Evolutionary conservation across 129 eudicot genomes (phyloP), one percentile per base, ranked within the genome.

Genomic region (Flaveria bidentis): DNA sequence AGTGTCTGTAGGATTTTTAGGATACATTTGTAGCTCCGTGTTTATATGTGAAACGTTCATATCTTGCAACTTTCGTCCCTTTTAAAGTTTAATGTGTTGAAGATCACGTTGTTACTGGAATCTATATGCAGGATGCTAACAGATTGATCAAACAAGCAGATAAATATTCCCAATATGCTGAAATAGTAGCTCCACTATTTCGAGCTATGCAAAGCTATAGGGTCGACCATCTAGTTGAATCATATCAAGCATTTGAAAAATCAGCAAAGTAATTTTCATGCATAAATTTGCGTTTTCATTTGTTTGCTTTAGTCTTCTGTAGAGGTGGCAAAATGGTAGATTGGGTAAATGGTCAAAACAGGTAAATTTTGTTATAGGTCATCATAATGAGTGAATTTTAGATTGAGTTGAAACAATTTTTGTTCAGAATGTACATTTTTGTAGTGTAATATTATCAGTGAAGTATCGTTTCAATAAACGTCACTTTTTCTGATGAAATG

Each of bases 181-280:
- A 95, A 46, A 91, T 95, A 69, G 79, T 95, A 18, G 60, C 82
- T 64, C 97, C 96, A 17, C 63, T 91, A 47, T 88, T 95, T 75
- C 85, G 96, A 25, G 83, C 99, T 56, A 80, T 95, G 79, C 99
- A 91, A 76, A 89, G 86, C 82, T 95, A 91, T 69, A 81, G 91
- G 65, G 72, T 86, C 4, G 84, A 83, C 23, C 87, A 87, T 75
- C 72, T 95, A 80, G 94, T 83, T 76, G 97, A 95, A 55, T 82
- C 96, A 0, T 95, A 91, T 80, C 81, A 86, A 62, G 96, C 99
- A 45, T 95, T 86, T 39, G 99, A 91, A 67, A 95, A 95, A 85
- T 89, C 90, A 16, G 87, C 99, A 53, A 91, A 88, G 98, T 94
- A 91, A 14, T 84, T 79, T 46, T 26, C 18, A 0, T 42, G 39